These are phyloP conservation scores for Arachis monticola DNA, from an alignment of 331 rosid species.

Conservation along the genomic window DNA sequence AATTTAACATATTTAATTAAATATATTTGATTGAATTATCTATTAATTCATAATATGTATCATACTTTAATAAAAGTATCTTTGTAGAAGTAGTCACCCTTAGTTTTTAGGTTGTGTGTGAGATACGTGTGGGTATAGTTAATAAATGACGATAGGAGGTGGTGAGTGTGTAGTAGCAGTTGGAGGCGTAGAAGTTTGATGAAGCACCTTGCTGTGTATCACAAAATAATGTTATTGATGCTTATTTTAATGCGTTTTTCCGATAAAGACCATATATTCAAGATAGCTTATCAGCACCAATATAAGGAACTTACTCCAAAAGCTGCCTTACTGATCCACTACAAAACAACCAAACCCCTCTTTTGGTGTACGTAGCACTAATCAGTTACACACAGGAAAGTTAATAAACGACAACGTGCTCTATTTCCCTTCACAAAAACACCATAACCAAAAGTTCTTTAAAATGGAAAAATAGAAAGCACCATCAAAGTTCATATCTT, in stretches of 20 bases:
- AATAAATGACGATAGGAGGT: constrained; percentile 7
- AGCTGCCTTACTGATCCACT: constrained; percentile 9
- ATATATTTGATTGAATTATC: too few relatives aligned
- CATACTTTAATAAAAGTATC: too few relatives aligned
- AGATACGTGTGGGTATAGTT: constrained; percentile 40
- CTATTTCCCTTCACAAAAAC: constrained; percentile 31
- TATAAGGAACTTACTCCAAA: constrained; percentile 8
- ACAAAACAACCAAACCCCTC: background rate
- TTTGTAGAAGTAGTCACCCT: too few relatives aligned
- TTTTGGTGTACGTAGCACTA: background rate
- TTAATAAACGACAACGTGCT: constrained; percentile 36
- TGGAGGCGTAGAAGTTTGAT: constrained; percentile 33
- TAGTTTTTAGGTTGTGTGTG: background rate
- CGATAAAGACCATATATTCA: constrained; percentile 1
- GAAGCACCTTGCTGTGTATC: constrained; percentile 10
- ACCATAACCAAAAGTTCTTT: constrained; percentile 3
- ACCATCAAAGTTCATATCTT: too few relatives aligned
- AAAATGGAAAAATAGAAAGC: too few relatives aligned
- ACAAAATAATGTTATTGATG: background rate
- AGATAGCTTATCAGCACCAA: constrained; percentile 43
- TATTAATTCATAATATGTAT: too few relatives aligned
- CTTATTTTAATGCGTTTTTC: background rate
- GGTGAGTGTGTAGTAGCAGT: constrained; percentile 24
- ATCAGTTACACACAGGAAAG: constrained; percentile 28
- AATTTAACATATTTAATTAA: too few relatives aligned